Conservation (phyloP, 805 yeast genomes). For the Schwanniomyces occidentalis region DNA sequence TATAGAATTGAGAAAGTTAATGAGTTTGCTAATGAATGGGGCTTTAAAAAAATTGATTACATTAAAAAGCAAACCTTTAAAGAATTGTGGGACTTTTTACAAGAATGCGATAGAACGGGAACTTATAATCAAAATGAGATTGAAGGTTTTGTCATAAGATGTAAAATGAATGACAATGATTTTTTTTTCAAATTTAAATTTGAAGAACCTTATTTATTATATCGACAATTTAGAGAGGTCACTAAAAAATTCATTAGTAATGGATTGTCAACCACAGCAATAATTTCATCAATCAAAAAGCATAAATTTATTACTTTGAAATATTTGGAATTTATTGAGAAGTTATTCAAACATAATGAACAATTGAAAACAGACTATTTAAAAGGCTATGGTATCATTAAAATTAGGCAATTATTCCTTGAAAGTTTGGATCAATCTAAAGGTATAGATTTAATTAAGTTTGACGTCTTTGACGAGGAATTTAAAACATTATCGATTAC, state of each 20-base stretch:
- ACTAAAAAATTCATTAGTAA: slow-evolving; percentile 59
- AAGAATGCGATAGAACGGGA: slow-evolving; percentile 63
- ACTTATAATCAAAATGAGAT: slow-evolving; percentile 68
- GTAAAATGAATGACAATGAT: slow-evolving; percentile 43
- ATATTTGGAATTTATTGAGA: slow-evolving; percentile 67
- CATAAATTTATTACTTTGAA: slow-evolving; percentile 63
- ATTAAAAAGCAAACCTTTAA: slow-evolving; percentile 38
- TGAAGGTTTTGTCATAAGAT: slow-evolving; percentile 92
- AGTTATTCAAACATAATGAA: slow-evolving; percentile 52
- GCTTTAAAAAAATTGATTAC: slow-evolving; percentile 63
- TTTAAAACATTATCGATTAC: slow-evolving; percentile 11
- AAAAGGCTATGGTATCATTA: slow-evolving; percentile 70
- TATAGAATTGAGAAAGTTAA: slow-evolving; percentile 60
- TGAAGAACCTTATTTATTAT: slow-evolving; percentile 91
- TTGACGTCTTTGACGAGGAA: slow-evolving; percentile 39
- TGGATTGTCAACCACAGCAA: slow-evolving; percentile 22
- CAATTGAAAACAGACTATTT: slow-evolving; percentile 45
- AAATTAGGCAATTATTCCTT: slow-evolving; percentile 67
- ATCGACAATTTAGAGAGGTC: slow-evolving; percentile 86
- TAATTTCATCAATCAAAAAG: slow-evolving; percentile 42
- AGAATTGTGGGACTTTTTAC: slow-evolving; percentile 51
- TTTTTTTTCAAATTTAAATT: slow-evolving; percentile 92
- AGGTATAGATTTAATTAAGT: slow-evolving; percentile 59
- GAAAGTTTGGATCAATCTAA: slow-evolving; percentile 44
- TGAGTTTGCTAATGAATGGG: slow-evolving; percentile 63